A percentile compares a stretch with the other conserved stretches of the same genome.
These are phyloP conservation scores for Pichia paraexigua DNA, from an alignment of 805 yeast species.

Conservation along the genomic window DNA sequence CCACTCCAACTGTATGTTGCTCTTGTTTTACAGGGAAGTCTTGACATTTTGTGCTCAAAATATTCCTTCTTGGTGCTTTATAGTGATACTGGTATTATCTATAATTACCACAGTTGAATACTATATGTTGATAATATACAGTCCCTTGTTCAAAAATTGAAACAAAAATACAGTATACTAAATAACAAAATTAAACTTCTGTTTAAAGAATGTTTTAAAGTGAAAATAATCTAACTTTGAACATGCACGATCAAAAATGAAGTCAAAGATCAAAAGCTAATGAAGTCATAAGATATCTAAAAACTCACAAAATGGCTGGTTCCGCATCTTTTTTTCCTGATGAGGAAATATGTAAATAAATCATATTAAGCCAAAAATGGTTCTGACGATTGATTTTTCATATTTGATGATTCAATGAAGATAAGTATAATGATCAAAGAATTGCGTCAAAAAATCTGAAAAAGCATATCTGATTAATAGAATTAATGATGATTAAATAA, in stretches of 20 bases:
- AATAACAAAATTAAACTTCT: too few relatives aligned
- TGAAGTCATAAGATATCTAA: not conserved
- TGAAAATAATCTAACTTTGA: not conserved
- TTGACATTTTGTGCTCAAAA: not conserved
- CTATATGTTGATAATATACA: too few relatives aligned
- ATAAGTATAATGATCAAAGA: too few relatives aligned
- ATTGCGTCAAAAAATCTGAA: not conserved
- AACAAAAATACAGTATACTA: not conserved
- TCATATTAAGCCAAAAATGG: not conserved
- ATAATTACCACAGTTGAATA: too few relatives aligned
- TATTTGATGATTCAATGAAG: too few relatives aligned
- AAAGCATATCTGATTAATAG: not conserved
- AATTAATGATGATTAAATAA: too few relatives aligned
- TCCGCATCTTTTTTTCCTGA: not conserved
- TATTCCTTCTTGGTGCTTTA: too few relatives aligned
- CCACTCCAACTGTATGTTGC: conserved; percentile 95
- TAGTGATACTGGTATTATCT: too few relatives aligned
- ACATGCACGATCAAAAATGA: too few relatives aligned
- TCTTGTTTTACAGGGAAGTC: conserved; percentile 23
- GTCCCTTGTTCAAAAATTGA: too few relatives aligned
- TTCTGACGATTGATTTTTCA: not conserved
- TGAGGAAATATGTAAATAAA: not conserved
- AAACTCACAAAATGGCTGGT: not conserved
- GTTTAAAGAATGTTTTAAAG: too few relatives aligned
- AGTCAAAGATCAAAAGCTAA: too few relatives aligned